Evolutionary conservation across 495 filamentous ascomycete species (phyloP), one percentile per base, ranked within the genome.

Genomic region (Bryoglossum gracile): DNA sequence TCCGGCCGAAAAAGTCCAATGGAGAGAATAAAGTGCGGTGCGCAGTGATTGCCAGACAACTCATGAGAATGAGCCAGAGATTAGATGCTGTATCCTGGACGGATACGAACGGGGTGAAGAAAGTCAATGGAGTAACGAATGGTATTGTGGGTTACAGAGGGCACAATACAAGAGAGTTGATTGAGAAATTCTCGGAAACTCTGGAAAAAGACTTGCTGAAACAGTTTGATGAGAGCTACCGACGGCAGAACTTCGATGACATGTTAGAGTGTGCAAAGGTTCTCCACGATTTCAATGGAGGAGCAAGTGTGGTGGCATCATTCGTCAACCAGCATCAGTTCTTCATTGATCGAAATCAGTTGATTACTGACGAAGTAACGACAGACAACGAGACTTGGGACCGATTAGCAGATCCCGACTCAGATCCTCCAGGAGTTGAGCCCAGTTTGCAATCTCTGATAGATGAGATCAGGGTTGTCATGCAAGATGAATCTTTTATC

Each of bases 261-360:
- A 99, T 99, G 94, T 80, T 82, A 67, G 87, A 89, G 54, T 97
- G 94, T 61, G 90, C 94, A 17, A 87, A 84, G 48, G 92, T 95
- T 28, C 73, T 99, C 53, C 75, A 91, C 61, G 92, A 96, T 70
- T 99, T 99, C 74, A 94, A 89, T 67, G 87, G 88, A 24, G 94
- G 94, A 26, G 78, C 86, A 39, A 95, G 88, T 66, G 92, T 95
- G 39, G 90, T 96, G 59, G 89, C 84, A 23, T 73, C 89, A 38
- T 99, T 95, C 61, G 91, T 99, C 56, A 99, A 99, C 65, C 94
- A 99, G 66, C 94, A 97, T 68, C 84, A 95, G 60, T 97, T 97
- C 68, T 99, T 99, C 68, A 96, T 99, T 57, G 89, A 96, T 56
- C 73, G 87, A 13, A 87, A 84, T 60, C 86, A 94, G 57, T 69